Evolutionary conservation across 192 early-diverging fungal species (phyloP), one percentile per base, ranked within the genome.

Genomic region (Rhizophagus clarus): DNA sequence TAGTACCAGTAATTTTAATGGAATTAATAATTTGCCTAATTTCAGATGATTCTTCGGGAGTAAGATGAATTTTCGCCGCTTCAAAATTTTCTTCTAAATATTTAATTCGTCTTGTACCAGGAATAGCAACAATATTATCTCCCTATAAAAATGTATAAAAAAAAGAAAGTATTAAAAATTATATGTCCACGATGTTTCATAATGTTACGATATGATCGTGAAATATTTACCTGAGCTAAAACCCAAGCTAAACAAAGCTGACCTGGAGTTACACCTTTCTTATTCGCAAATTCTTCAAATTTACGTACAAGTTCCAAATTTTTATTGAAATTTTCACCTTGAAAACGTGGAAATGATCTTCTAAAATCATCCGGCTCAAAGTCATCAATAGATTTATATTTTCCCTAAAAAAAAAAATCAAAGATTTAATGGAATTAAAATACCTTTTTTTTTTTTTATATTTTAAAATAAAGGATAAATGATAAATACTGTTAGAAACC

Each of bases 191-290:
- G n/a, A n/a, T n/a, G n/a, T 37, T 83, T n/a, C n/a, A n/a, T n/a
- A n/a, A n/a, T n/a, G n/a, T n/a, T n/a, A n/a, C n/a, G n/a, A 34
- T 34, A 34, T 4, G 5, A n/a, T n/a, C 34, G n/a, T n/a, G n/a
- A 34, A 4, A 66, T 31, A 93, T 83, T 92, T 3, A 91, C 90
- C 76, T 92, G 91, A 14, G 83, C 81, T n/a, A 91, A 40, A 28
- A 94, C 84, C 93, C 93, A 94, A 6, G 93, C 91, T 34, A 94
- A 82, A 0, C 85, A 85, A 20, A 93, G 79, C 76, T 94, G 90
- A 11, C 84, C 79, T 0, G 88, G 67, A 22, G 83, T 88, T 69
- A 85, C 81, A 17, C 82, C 82, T 67, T 89, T 90, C 70, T 88
- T 90, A 49, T 81, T 80, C 14, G 91, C 92, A 49, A 91, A 34